A percentile compares a stretch with the other conserved stretches of the same genome.
These are phyloP conservation scores for Breynia disticha DNA, from an alignment of 441 rosid genomes.

Conservation along the genomic window DNA sequence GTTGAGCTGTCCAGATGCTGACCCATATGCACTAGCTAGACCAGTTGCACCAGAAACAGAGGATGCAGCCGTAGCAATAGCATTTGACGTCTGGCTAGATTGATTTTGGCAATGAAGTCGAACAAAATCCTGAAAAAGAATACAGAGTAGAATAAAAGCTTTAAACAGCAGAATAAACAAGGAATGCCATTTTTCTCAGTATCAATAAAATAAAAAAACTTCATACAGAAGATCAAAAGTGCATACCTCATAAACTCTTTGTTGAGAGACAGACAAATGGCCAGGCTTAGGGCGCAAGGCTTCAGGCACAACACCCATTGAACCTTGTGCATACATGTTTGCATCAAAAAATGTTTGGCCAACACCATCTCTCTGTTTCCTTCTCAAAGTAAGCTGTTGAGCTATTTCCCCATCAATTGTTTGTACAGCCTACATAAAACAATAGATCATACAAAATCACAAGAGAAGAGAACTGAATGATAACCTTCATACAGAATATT, in stretches of 20 bases:
- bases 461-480: too few species aligned
- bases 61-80: slow-evolving; percentile 42
- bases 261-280: slow-evolving; percentile 81
- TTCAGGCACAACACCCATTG: slow-evolving; percentile 75
- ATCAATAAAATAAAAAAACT: slow-evolving; percentile 10
- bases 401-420: slow-evolving; percentile 88
- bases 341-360: slow-evolving; percentile 69
- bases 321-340: slow-evolving; percentile 61
- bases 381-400: slow-evolving; percentile 65
- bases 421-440: slow-evolving; percentile 60
- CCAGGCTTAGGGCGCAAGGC: slow-evolving; percentile 96
- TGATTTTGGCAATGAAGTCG: slow-evolving; percentile 97
- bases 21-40: slow-evolving; percentile 41
- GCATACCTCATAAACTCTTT: slow-evolving; percentile 90
- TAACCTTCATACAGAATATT: too few species aligned
- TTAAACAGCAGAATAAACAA: not conserved
- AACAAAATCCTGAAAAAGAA: slow-evolving; percentile 74
- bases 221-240: slow-evolving; percentile 2
- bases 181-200: slow-evolving; percentile 11
- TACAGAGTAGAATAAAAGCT: not conserved
- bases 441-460: slow-evolving; percentile 1
- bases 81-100: slow-evolving; percentile 60
- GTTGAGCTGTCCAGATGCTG: slow-evolving; percentile 44
- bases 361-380: slow-evolving; percentile 83
- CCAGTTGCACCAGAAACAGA: slow-evolving; percentile 45